Evolutionary conservation across 208 protist genomes (phyloP).

Genomic region (Trypanosoma caninum): DNA sequence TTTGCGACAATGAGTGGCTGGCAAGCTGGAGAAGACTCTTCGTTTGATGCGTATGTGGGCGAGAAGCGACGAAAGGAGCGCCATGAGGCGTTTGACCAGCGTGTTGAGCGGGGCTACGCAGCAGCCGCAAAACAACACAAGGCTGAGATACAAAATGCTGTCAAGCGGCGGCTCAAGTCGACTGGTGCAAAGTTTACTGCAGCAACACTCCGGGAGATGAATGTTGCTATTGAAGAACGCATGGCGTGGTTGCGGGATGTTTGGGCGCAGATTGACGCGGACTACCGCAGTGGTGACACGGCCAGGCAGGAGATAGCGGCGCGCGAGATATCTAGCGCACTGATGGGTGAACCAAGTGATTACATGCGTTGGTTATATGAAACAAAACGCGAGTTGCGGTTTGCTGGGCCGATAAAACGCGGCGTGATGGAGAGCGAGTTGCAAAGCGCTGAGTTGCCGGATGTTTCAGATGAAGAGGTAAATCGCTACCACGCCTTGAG

Average conservation of each 20-base stretch:
- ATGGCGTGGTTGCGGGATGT: slow-evolving; percentile 80
- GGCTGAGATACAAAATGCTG: slow-evolving; percentile 74
- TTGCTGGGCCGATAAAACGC: slow-evolving; percentile 50
- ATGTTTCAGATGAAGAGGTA: slow-evolving; percentile 73
- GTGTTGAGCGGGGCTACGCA: slow-evolving; percentile 75
- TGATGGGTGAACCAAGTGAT: slow-evolving; percentile 71
- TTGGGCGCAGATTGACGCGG: slow-evolving; percentile 84
- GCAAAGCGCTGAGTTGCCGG: slow-evolving; percentile 51
- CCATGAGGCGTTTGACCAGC: slow-evolving; percentile 85
- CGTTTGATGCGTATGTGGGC: slow-evolving; percentile 77
- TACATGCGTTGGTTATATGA: slow-evolving; percentile 90
- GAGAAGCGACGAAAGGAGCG: slow-evolving; percentile 60
- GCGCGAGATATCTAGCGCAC: slow-evolving; percentile 65
- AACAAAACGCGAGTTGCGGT: slow-evolving; percentile 57
- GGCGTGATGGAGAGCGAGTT: slow-evolving; percentile 38
- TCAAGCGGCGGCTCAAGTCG: slow-evolving; percentile 64
- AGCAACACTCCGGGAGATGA: slow-evolving; percentile 59
- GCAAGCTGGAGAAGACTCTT: slow-evolving; percentile 45
- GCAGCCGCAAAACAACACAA: slow-evolving; percentile 58
- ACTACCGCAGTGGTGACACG: slow-evolving; percentile 73
- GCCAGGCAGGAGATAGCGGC: slow-evolving; percentile 61
- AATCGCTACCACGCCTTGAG: slow-evolving; percentile 71
- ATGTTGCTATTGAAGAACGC: slow-evolving; percentile 53
- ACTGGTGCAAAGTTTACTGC: slow-evolving; percentile 64
- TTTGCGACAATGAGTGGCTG: slow-evolving; percentile 82